Conservation (phyloP, 495 filamentous ascomycete genomes). For the Trichocladium uniseriatum region DNA sequence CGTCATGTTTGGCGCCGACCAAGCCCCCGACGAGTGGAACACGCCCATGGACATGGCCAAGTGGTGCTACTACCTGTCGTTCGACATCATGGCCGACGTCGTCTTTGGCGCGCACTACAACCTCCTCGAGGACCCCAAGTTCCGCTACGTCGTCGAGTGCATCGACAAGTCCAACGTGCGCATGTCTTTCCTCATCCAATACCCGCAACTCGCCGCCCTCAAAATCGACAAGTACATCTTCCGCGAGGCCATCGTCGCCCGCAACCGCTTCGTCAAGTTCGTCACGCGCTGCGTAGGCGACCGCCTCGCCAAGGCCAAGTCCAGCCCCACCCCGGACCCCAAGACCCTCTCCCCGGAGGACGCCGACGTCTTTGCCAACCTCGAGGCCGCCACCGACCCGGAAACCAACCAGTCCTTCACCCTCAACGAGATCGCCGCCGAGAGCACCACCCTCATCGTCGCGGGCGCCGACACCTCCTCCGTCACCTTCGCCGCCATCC, state of each 20-base stretch:
- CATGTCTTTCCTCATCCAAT: slow-evolving; percentile 15
- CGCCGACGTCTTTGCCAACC: slow-evolving; percentile 48
- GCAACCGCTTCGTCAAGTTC: slow-evolving; percentile 3
- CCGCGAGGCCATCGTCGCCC: slow-evolving; percentile 24
- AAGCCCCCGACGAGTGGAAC: slow-evolving; percentile 34
- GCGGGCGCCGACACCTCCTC: slow-evolving; percentile 55
- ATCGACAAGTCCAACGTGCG: slow-evolving; percentile 44
- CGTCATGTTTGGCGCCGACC: slow-evolving; percentile 31
- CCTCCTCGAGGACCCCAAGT: slow-evolving; percentile 51
- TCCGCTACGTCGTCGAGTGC: slow-evolving; percentile 49
- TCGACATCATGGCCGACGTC: slow-evolving; percentile 64
- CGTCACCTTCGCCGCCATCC: slow-evolving; percentile 47
- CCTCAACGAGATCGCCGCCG: slow-evolving; percentile 57
- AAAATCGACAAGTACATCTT: slow-evolving; percentile 49
- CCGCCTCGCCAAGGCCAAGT: slow-evolving; percentile 39
- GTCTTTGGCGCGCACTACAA: slow-evolving; percentile 60
- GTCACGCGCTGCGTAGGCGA: slow-evolving; percentile 28
- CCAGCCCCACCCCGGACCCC: slow-evolving; percentile 29
- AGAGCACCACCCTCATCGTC: slow-evolving; percentile 45
- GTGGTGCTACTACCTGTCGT: slow-evolving; percentile 56
- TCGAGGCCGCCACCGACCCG: slow-evolving; percentile 49
- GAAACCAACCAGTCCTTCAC: slow-evolving; percentile 55
- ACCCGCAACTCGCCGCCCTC: slow-evolving; percentile 8
- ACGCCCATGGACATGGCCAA: slow-evolving; percentile 46
- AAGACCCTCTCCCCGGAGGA: slow-evolving; percentile 43